Evolutionary conservation across 2,329 filamentous ascomycete genomes (phyloP), one percentile per base, ranked within the genome.

Genomic region (Claviceps arundinis): DNA sequence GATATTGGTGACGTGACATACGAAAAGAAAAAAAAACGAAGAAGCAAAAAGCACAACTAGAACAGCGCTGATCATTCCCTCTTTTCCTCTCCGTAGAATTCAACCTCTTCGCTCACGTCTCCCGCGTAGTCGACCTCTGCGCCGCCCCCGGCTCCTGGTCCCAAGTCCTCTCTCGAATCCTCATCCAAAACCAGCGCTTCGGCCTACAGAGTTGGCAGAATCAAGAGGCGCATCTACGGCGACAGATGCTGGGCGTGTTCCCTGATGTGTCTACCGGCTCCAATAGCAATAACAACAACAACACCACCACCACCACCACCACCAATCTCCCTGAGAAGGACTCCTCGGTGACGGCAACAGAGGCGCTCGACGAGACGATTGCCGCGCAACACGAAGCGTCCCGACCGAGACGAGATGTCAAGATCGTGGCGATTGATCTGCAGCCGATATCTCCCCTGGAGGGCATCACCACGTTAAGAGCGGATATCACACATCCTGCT

Each of bases 131-230:
- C 16, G 93, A 98, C 66, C 77, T 98, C 19, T 98, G 93, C 64
- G 93, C 93, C 37, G 93, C 93, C 0, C 93, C 93, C 0, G 93
- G 93, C 30, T 95, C 89, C 62, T 98, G 93, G 93, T 95, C 89
- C 47, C 93, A 98, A 68, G 93, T 98, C 0, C 78, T 98, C 14
- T 97, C 91, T 13, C 81, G 93, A 19, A 87, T 96, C 0, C 72
- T 98, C 53, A 95, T 97, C 67, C 90, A 93, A 68, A 89, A 89
- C 49, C 90, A 97, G 70, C 88, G 84, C 58, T 94, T 96, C 58
- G 90, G 90, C 4, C 78, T 88, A 24, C 74, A 82, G 52, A 86
- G 89, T 52, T 96, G 89, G 89, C 82, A 94, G 65, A 87, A 95
- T 66, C 84, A 85, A 61, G 84, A 91, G 62, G 80, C 82, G 54